Evolutionary conservation across 345 rosid genomes (phyloP).

Genomic region (Arabis alpina): DNA sequence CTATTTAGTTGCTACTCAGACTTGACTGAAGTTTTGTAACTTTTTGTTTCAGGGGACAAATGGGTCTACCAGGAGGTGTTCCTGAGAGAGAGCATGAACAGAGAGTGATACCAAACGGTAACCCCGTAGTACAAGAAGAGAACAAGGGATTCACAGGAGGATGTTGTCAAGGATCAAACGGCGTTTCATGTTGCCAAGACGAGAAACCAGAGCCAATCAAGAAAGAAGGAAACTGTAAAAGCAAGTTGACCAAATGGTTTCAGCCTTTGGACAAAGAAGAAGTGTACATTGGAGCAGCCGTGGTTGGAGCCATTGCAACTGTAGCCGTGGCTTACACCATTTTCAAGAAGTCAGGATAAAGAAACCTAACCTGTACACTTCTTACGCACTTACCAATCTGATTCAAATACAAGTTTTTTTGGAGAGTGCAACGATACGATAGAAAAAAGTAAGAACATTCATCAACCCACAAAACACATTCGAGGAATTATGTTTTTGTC

Average conservation of each 20-base stretch:
- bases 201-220: constrained; percentile 44
- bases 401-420: constrained; percentile 15
- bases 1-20: not conserved
- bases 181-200: constrained; percentile 79
- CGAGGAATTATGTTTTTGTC: constrained; percentile 15
- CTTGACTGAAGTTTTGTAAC: not conserved
- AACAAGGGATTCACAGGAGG: constrained; percentile 44
- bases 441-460: not conserved
- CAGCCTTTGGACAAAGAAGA: constrained; percentile 64
- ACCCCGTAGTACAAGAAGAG: constrained; percentile 39
- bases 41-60: constrained; percentile 69
- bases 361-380: constrained; percentile 14
- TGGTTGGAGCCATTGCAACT: constrained; percentile 71
- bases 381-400: constrained; percentile 12
- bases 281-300: constrained; percentile 60
- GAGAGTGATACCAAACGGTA: constrained; percentile 52
- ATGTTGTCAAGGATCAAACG: constrained; percentile 77
- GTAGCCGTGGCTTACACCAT: constrained; percentile 70
- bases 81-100: constrained; percentile 43
- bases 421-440: not conserved
- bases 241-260: constrained; percentile 45
- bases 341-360: constrained; percentile 65
- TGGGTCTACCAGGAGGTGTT: constrained; percentile 56
- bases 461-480: not conserved
- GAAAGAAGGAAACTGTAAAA: constrained; percentile 40